Evolutionary conservation across 108 stramenopile genomes (phyloP), one percentile per base, ranked within the genome.

Genomic region (Skeletonema grethae): DNA sequence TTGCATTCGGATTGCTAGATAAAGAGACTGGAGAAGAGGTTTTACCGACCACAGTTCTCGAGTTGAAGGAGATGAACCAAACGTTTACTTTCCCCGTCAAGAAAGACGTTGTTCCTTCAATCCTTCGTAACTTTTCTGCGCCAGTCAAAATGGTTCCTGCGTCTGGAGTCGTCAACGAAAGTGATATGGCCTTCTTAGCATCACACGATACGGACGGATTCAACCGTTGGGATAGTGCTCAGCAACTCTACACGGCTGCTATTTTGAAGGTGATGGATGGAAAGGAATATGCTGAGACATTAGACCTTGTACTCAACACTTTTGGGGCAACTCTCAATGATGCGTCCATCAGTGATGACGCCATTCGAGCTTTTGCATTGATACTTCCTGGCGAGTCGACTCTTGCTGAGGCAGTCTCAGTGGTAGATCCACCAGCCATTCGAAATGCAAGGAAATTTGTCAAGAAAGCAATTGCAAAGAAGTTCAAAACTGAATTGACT

Each of bases 181-280:
- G 72, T 32, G 77, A 79, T 36, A 76, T 96, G 62, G 89, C 90
- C 4, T 93, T 93, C 65, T 72, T 97, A 32, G 94, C 95, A 22
- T 83, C 94, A 11, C 60, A 84, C 63, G 97, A 97, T 75, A 93
- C 94, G 3, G 97, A 97, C 78, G 90, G 92, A 3, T 95, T 97
- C 87, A 97, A 97, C 86, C 81, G 85, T 20, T 97, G 95, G 95
- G 97, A 96, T 58, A 91, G 96, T 34, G 89, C 85, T 22, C 93
- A 96, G 61, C 76, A 75, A 56, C 67, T 97, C 2, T 85, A 70
- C 63, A 76, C 84, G 25, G 53, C 56, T 24, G 64, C 76, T 38
- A 86, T 94, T 69, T 87, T 94, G 72, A 86, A 92, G 77, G 63
- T 63, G 13, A 62, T 89, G 68, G 65, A 73, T 22, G 74, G 55